Conservation (phyloP, 108 stramenopile species). For the Epipyxis sp. region DNA sequence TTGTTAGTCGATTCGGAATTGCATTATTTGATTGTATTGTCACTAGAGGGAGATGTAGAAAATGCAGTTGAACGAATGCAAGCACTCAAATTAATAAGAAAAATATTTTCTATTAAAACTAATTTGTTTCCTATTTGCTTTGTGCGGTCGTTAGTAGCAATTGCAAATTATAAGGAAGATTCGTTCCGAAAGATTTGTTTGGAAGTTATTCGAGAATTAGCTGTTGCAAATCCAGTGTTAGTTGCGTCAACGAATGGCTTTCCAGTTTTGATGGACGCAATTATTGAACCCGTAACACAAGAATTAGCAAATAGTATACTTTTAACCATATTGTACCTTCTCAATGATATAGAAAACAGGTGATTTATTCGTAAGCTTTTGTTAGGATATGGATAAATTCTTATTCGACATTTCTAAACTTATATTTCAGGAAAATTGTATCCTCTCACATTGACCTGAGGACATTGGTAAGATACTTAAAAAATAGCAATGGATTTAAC, state of each 20-base stretch:
- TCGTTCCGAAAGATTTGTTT: constrained; percentile 8
- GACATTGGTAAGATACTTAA: background rate
- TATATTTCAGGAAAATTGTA: background rate
- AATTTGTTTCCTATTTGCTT: background rate
- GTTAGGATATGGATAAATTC: too few relatives aligned
- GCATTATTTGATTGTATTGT: background rate
- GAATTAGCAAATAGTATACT: background rate
- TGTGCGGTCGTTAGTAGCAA: constrained; percentile 7
- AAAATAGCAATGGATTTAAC: background rate
- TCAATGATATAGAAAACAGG: background rate
- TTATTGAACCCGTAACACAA: constrained; percentile 6
- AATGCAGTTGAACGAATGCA: constrained; percentile 10
- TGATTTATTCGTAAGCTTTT: background rate
- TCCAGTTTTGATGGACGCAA: background rate
- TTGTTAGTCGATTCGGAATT: too few relatives aligned
- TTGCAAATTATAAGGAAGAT: constrained; percentile 10
- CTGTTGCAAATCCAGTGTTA: background rate
- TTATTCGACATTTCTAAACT: too few relatives aligned
- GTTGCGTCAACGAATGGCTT: background rate
- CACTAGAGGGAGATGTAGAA: constrained; percentile 9
- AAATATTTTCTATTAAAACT: background rate
- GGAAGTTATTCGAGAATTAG: constrained; percentile 12
- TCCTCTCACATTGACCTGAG: background rate
- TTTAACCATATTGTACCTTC: constrained; percentile 12
- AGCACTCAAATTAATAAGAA: constrained; percentile 8